Percentiles rank a stretch among this genome's conserved stretches.
These are phyloP conservation scores for Calonectria honghensis DNA, from an alignment of 2,329 filamentous ascomycete genomes.

Conservation along the genomic window DNA sequence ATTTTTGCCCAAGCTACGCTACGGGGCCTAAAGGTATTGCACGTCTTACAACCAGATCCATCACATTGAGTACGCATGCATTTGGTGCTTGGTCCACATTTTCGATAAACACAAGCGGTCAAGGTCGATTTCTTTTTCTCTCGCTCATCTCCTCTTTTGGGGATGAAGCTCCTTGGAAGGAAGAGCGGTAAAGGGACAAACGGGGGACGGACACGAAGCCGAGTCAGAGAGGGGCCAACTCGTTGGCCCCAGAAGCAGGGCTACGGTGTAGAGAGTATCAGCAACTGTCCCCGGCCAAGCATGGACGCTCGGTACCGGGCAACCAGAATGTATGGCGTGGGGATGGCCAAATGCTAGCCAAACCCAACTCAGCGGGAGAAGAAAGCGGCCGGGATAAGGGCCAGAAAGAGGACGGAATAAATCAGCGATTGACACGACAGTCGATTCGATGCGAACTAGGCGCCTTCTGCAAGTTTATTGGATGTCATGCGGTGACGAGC, in stretches of 20 bases:
- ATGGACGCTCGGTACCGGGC: constrained; percentile 4
- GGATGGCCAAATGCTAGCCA: constrained; percentile 39
- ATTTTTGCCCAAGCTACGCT: not conserved
- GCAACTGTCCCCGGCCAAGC: not conserved
- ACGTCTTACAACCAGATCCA: not conserved
- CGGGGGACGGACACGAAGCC: not conserved
- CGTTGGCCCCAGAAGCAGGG: not conserved
- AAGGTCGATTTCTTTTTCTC: not conserved
- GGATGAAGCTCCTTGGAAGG: not conserved
- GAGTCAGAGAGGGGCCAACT: not conserved
- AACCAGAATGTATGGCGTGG: constrained; percentile 48
- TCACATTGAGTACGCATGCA: not conserved
- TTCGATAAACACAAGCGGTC: constrained; percentile 44
- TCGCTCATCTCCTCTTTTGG: not conserved
- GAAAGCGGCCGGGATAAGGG: not conserved
- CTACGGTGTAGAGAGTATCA: not conserved
- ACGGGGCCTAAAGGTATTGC: not conserved
- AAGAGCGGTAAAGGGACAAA: constrained; percentile 1
- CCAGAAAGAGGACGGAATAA: constrained; percentile 5
- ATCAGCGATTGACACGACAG: constrained; percentile 22
- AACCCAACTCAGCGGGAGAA: constrained; percentile 37
- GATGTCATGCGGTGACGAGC: constrained; percentile 38
- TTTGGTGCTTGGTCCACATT: constrained; percentile 9
- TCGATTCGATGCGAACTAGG: constrained; percentile 33
- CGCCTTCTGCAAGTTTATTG: constrained; percentile 43